phyloP scores from a whole-genome alignment of 139 green algal species.

The Yamagishiella unicocca region DNA sequence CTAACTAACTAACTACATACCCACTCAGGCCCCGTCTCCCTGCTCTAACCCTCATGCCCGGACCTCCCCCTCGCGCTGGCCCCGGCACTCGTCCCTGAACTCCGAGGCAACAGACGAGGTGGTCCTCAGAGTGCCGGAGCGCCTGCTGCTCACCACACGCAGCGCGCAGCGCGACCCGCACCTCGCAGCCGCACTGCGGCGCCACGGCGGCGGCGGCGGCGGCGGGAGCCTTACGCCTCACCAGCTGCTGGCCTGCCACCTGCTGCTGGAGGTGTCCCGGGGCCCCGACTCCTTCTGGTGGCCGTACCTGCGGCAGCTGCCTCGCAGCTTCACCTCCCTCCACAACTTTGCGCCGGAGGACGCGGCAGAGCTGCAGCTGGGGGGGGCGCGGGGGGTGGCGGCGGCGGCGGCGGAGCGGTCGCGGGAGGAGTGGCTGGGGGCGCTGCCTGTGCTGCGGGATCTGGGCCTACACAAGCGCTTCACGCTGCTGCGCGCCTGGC shows the following conservation, averaged over 20 bases:
- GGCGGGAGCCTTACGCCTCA: background rate
- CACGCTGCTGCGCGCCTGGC: slow-evolving; percentile 64
- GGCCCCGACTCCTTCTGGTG: slow-evolving; percentile 67
- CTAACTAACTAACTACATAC: no score
- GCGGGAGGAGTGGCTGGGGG: slow-evolving; percentile 49
- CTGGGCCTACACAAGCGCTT: slow-evolving; percentile 68
- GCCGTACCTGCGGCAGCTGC: slow-evolving; percentile 81
- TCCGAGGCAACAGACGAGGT: slow-evolving; percentile 27
- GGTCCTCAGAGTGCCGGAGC: slow-evolving; percentile 65
- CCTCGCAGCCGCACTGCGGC: slow-evolving; percentile 48
- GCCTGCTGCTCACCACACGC: slow-evolving; percentile 64
- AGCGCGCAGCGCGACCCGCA: slow-evolving; percentile 44
- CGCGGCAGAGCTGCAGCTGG: slow-evolving; percentile 60
- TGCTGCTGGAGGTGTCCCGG: slow-evolving; percentile 79
- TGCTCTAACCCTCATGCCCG: background rate
- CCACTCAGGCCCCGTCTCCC: background rate
- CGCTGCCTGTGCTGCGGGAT: slow-evolving; percentile 51
- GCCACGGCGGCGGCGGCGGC: background rate
- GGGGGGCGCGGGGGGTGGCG: slow-evolving; percentile 48
- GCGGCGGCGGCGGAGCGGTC: slow-evolving; percentile 45
- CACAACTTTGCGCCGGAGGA: slow-evolving; percentile 55
- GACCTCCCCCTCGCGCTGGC: background rate
- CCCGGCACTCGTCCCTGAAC: background rate
- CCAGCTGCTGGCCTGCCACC: slow-evolving; percentile 77
- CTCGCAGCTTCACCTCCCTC: slow-evolving; percentile 69